Evolutionary conservation across 1,284 basidiomycete genomes (phyloP).

Genomic region (Golubevia sp.): DNA sequence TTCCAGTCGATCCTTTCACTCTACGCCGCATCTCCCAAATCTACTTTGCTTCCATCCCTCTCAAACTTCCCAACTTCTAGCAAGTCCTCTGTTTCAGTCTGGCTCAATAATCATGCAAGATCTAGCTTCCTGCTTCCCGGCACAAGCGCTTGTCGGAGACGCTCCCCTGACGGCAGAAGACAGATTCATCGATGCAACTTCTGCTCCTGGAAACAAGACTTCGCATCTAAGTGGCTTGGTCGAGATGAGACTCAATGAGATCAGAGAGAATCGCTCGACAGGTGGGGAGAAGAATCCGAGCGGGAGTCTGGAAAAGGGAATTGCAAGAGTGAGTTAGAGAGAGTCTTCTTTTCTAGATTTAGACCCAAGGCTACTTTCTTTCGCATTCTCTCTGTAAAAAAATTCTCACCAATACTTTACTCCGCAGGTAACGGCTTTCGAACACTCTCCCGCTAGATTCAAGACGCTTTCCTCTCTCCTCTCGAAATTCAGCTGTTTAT

Average conservation of each 20-base stretch:
- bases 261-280: too few species aligned
- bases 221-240: constrained; percentile 82
- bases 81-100: constrained; percentile 67
- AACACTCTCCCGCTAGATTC: constrained; percentile 27
- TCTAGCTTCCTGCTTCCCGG: constrained; percentile 96
- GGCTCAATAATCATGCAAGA: constrained; percentile 91
- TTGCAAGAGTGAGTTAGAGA: too few species aligned
- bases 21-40: constrained; percentile 71
- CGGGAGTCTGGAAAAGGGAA: neutral
- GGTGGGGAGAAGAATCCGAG: neutral
- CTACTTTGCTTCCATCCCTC: constrained; percentile 76
- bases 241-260: neutral
- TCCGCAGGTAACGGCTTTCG: constrained; percentile 38
- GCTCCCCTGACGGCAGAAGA: neutral
- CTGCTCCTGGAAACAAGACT: constrained; percentile 98
- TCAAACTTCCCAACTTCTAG: constrained; percentile 37
- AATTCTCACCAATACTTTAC: too few species aligned
- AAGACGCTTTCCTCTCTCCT: constrained; percentile 25
- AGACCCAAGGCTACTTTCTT: too few species aligned
- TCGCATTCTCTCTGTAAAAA: neutral
- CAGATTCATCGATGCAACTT: constrained; percentile 85
- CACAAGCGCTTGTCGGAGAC: constrained; percentile 67
- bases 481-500: constrained; percentile 12
- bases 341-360: neutral
- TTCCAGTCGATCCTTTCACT: too few species aligned